Percentiles rank a stretch among this genome's conserved stretches.
Evolutionary conservation across 345 rosid species (phyloP).

Genomic region (Arabidopsis thaliana): TAIR10.1 NC_003076.8:8293501-8294000

Average conservation of each 20-base stretch:
- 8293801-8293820: neutral
- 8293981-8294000: neutral
- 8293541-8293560: no score
- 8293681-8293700: neutral
- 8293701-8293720: conserved; percentile 8
- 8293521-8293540: no score
- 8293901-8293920: neutral
- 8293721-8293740: conserved; percentile 33
- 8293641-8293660: no score
- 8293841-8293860: conserved; percentile 1
- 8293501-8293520: no score
- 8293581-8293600: no score
- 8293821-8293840: neutral
- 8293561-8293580: no score
- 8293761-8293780: neutral
- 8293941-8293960: neutral
- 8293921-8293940: neutral
- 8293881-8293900: neutral
- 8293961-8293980: neutral
- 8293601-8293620: no score
- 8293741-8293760: conserved; percentile 31
- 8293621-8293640: no score
- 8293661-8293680: neutral
- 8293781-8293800: neutral
- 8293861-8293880: conserved; percentile 8